A percentile compares a stretch with the other conserved stretches of the same genome.
Conservation (phyloP, 805 yeast genomes). For the Saccharomycopsis capsularis region DNA sequence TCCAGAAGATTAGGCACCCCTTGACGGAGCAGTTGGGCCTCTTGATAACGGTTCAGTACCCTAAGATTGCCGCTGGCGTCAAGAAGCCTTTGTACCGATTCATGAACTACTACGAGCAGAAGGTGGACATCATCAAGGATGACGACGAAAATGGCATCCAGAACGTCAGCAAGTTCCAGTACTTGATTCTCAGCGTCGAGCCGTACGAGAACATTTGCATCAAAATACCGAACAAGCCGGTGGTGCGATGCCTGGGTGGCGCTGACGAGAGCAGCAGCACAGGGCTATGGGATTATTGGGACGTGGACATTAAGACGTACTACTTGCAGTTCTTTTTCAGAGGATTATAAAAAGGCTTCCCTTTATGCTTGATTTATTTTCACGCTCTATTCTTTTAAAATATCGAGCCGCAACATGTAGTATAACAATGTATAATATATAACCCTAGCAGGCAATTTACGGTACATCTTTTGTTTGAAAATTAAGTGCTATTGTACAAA, state of each 20-base stretch:
- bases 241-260: too few species aligned
- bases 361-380: too few species aligned
- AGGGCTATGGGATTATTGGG: slow-evolving; percentile 65
- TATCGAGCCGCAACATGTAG: too few species aligned
- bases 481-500: too few species aligned
- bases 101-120: slow-evolving; percentile 71
- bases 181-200: slow-evolving; percentile 75
- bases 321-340: slow-evolving; percentile 63
- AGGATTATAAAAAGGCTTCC: slow-evolving; percentile 14
- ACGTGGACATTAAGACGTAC: slow-evolving; percentile 57
- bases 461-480: too few species aligned
- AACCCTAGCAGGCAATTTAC: too few species aligned
- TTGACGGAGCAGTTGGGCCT: slow-evolving; percentile 55
- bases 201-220: slow-evolving; percentile 82
- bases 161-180: slow-evolving; percentile 43
- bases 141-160: background rate
- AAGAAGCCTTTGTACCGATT: slow-evolving; percentile 61
- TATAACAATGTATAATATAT: too few species aligned
- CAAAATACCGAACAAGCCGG: slow-evolving; percentile 56
- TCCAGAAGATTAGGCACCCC: slow-evolving; percentile 63
- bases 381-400: too few species aligned
- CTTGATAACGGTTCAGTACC: slow-evolving; percentile 51
- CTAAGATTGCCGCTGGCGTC: slow-evolving; percentile 37
- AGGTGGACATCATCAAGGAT: slow-evolving; percentile 41
- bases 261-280: slow-evolving; percentile 25